Percentiles rank a stretch among this genome's conserved stretches.
Evolutionary conservation across 2,329 filamentous ascomycete genomes (phyloP).

Genomic region (Aspergillus sp.): DNA sequence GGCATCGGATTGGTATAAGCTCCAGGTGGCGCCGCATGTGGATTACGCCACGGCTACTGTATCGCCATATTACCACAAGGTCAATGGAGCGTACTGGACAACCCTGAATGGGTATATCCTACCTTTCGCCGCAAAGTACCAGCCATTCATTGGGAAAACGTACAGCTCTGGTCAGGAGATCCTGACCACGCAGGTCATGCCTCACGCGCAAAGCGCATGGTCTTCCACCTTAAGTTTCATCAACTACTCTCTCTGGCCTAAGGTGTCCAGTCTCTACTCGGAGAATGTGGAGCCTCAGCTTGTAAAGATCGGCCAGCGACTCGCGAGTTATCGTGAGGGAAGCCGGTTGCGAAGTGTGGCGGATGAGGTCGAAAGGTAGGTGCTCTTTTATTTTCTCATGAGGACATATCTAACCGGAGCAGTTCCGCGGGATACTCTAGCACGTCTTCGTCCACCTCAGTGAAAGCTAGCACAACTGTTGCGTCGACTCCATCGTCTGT

Average conservation of each 20-base stretch:
- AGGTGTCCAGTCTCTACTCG: constrained; percentile 74
- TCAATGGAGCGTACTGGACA: constrained; percentile 56
- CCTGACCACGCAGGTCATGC: constrained; percentile 67
- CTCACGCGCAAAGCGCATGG: constrained; percentile 70
- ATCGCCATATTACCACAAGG: constrained; percentile 72
- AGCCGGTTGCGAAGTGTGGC: constrained; percentile 62
- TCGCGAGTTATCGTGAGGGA: constrained; percentile 65
- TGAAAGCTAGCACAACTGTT: constrained; percentile 16
- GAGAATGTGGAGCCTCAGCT: constrained; percentile 96
- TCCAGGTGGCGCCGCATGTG: constrained; percentile 72
- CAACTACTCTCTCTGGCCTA: constrained; percentile 76
- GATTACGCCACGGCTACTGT: constrained; percentile 58
- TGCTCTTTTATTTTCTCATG: not conserved
- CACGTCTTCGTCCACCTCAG: constrained; percentile 22
- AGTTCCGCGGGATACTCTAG: constrained; percentile 21
- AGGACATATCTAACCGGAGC: not conserved
- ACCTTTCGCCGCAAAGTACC: constrained; percentile 71
- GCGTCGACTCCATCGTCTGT: constrained; percentile 25
- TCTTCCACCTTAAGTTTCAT: constrained; percentile 69
- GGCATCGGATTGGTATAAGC: constrained; percentile 66
- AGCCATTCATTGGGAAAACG: constrained; percentile 70
- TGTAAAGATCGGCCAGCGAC: constrained; percentile 82
- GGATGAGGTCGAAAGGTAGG: constrained; percentile 54
- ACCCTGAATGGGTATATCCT: constrained; percentile 58
- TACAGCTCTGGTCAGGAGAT: constrained; percentile 69